Evolutionary conservation across 805 yeast genomes (phyloP), one percentile per base, ranked within the genome.

Genomic region (Candida ovalis): DNA sequence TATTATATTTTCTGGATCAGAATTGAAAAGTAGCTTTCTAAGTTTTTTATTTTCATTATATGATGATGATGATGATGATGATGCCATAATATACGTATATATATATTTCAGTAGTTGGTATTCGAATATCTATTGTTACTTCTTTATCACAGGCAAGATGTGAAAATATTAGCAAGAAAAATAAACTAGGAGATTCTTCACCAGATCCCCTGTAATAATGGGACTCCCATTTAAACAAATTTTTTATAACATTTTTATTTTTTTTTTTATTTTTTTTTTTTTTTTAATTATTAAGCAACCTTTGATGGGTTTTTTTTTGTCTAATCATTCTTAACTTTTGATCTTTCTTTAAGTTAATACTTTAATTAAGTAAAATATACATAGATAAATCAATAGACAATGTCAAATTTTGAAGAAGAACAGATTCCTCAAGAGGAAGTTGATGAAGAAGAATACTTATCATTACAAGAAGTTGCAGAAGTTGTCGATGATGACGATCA

Each of bases 401-500:
- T 30, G 35, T 30, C 35, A 10, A 46, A 46, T 19, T n/a, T 18
- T 12, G 42, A 39, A 39, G 39, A 40, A 17, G 33, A 37, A 18
- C 35, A 28, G 9, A 27, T 23, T 40, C 13, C 21, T 12, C 39
- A 44, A 30, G 46, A 37, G 22, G 57, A 51, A 35, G n/a, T n/a
- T n/a, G 54, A 50, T 21, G 61, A 59, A 15, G 63, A 64, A 25
- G 63, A 64, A 40, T 61, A 48, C 43, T 46, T 66, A 32, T 49
- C 56, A 18, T 47, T 52, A 3, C 63, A 62, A 47, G 70, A 67
- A 46, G 68, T 64, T 23, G 68, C 53, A 4, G 69, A 67, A 49
- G 61, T 66, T 25, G 59, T 65, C 15, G 67, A 61, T 44, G 69
- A 66, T 17, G 58, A 57, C 21, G 57, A 58, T 45, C 70, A 69